Base-by-base conservation (phyloP, 306 rosid genomes). In the Urtica urens region DNA sequence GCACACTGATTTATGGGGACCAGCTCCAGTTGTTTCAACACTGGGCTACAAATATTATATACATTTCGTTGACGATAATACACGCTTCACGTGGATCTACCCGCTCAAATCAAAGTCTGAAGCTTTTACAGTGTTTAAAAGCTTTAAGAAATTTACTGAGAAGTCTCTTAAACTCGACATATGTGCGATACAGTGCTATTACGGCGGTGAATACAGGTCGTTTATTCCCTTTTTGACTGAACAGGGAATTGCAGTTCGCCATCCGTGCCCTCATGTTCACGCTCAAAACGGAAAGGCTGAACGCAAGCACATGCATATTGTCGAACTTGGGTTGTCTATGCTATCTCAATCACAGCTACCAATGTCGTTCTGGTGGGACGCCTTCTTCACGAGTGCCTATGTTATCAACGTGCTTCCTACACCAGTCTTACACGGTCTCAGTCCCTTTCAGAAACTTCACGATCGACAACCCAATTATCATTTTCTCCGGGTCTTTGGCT, bases 1-100 rank as follows among this genome's bases (percentile, higher is more conserved):
- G 8, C 48, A 43, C 9, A 19, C 48, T 17, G 48, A 43, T 18
- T 20, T 43, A n/a, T 43, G 48, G 26, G 48, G 48, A 19, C 48
- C 23, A 10, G 10, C 48, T 8, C 5, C 24, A 16, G 2, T 2
- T 0, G 1, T 12, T 2, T 43, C 48, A 1, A 43, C 24, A 2
- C 10, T 10, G 7, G 26, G 26, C 4, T 43, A 17, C 25, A 43
- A 1, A 4, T 43, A 43, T 20, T 43, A 43, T 10, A 43, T 43
- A 5, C 10, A 6, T 6, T 43, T 43, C 11, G 5, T 20, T 6
- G 12, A 43, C 22, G 25, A 10, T 18, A 18, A 18, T 28, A 4
- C 33, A 4, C 4, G 6, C 4, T 2, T 20, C 10, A 22, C 10
- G 4, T 28, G 33, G 33, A 28, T 43, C 4, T 43, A 1, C 3